Conservation (phyloP, 2,329 filamentous ascomycete species). For the Xylariaceae sp. region DNA sequence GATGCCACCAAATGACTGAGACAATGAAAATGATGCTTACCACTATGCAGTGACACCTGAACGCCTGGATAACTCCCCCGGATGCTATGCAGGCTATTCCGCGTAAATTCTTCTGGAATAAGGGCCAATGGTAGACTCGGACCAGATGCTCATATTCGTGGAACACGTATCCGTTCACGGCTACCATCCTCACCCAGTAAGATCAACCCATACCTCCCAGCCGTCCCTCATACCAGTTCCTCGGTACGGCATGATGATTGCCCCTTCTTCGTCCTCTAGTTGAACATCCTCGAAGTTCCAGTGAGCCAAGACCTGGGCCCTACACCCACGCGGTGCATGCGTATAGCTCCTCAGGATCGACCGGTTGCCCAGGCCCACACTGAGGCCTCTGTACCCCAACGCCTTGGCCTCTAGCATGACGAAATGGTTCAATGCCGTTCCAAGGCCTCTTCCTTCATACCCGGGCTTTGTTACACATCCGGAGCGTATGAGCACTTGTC, state of each 20-base stretch:
- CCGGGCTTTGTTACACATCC: slow-evolving; percentile 8
- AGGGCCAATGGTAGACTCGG: no score
- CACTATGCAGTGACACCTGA: no score
- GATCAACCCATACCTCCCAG: slow-evolving; percentile 5
- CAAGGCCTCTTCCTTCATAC: slow-evolving; percentile 8
- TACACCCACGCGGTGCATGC: slow-evolving; percentile 1
- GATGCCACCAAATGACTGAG: no score
- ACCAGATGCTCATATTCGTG: no score
- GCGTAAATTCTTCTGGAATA: no score
- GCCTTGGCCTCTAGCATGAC: slow-evolving; percentile 11
- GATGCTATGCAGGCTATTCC: no score
- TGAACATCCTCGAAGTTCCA: slow-evolving; percentile 10
- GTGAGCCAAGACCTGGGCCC: slow-evolving; percentile 3
- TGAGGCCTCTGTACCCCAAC: slow-evolving; percentile 5
- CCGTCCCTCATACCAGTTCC: slow-evolving; percentile 6
- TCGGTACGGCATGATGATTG: slow-evolving; percentile 1
- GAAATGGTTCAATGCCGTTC: slow-evolving; percentile 11
- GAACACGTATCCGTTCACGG: no score
- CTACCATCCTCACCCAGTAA: background rate
- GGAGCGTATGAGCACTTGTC: slow-evolving; percentile 7
- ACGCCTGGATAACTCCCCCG: no score
- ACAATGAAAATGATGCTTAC: no score
- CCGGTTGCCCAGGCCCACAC: slow-evolving; percentile 3
- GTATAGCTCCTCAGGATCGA: slow-evolving; percentile 6
- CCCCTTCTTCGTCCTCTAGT: slow-evolving; percentile 3